These are phyloP conservation scores for Lithospermum erythrorhizon DNA, from an alignment of 257 asterid genomes.

Conservation along the genomic window DNA sequence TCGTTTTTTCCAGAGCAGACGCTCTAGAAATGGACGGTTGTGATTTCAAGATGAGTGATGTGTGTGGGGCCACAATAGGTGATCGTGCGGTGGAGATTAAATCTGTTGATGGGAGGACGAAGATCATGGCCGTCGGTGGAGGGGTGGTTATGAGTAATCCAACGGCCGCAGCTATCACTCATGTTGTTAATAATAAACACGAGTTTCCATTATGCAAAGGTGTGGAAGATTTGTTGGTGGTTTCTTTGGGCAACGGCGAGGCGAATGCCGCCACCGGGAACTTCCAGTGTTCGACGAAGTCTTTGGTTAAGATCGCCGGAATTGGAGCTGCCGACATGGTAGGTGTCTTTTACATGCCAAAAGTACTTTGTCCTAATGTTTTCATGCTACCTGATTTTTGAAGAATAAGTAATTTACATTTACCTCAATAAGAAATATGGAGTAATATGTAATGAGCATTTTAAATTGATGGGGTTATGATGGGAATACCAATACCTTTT, in stretches of 20 bases:
- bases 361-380: background rate
- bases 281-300: conserved; percentile 10
- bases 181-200: conserved; percentile 82
- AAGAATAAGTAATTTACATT: too few species aligned
- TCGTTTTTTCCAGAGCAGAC: conserved; percentile 94
- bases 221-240: conserved; percentile 69
- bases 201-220: conserved; percentile 82
- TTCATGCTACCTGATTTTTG: background rate
- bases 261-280: conserved; percentile 15
- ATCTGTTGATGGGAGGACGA: conserved; percentile 67
- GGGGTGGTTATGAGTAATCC: conserved; percentile 97
- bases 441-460: too few species aligned
- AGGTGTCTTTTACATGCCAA: conserved; percentile 1
- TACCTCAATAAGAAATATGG: too few species aligned
- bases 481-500: background rate
- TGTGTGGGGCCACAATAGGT: conserved; percentile 88
- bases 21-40: conserved; percentile 73
- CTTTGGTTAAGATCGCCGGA: conserved; percentile 47
- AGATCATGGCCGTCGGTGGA: conserved; percentile 82
- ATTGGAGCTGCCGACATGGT: conserved; percentile 87
- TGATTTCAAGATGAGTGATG: conserved; percentile 87
- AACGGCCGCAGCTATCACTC: conserved; percentile 91
- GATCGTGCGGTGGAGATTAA: conserved; percentile 53
- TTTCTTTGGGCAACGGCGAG: conserved; percentile 76
- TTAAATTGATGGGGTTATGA: background rate